Conservation (phyloP, 306 rosid species). For the Cucumis cinereus region DNA sequence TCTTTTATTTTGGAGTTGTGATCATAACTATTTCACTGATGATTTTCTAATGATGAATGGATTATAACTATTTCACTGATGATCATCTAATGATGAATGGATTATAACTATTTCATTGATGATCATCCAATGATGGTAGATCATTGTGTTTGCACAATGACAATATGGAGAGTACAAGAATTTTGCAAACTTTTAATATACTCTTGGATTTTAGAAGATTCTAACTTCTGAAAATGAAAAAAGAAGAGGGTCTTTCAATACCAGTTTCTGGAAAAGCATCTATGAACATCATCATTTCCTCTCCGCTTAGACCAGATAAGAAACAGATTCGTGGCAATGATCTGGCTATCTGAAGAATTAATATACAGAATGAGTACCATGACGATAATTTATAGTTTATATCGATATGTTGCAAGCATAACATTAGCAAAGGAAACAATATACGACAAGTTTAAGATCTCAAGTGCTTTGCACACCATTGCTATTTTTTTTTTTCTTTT, state of each 20-base stretch:
- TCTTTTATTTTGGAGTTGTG: neutral
- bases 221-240: neutral
- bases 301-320: slow-evolving; percentile 85
- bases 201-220: neutral
- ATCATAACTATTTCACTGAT: neutral
- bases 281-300: slow-evolving; percentile 92
- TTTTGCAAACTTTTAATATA: neutral
- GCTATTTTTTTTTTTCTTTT: neutral
- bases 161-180: neutral
- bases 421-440: neutral
- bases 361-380: neutral
- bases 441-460: neutral
- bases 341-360: slow-evolving; percentile 42
- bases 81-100: neutral
- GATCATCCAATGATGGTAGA: neutral
- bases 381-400: neutral
- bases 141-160: neutral
- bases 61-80: neutral
- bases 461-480: too few relatives aligned
- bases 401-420: neutral
- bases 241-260: slow-evolving; percentile 10
- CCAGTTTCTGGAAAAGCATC: slow-evolving; percentile 86
- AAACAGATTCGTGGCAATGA: slow-evolving; percentile 88
- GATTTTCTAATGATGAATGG: neutral
- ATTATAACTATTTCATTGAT: neutral